Evolutionary conservation across 768 basidiomycete genomes (phyloP), one percentile per base, ranked within the genome.

Genomic region (Russula earlei): DNA sequence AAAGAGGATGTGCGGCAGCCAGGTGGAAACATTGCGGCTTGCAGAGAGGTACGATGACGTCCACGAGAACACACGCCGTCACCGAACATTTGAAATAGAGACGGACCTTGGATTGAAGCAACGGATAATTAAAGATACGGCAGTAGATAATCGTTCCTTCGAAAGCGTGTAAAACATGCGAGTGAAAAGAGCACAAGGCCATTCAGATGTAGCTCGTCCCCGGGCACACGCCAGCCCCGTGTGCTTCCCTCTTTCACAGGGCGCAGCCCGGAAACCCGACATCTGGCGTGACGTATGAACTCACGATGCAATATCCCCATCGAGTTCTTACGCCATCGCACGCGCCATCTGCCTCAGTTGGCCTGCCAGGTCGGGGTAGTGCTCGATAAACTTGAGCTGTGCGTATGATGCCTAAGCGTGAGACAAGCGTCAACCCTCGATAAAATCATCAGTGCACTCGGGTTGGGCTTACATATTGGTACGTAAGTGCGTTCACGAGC

Each of bases 341-440:
- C 67, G 66, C 24, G 79, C 79, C 49, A 79, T 74, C 62, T 71
- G 73, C 22, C 68, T 72, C 40, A 89, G 69, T 69, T 86, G 78
- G n/a, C 74, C 75, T n/a, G 86, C 88, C 80, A 86, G 82, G 53
- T 84, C 78, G 0, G 93, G 93, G 66, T 91, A 96, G 62, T 81
- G 83, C 67, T 81, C 75, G 67, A 85, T 74, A 70, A 96, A 96
- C 63, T 90, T 78, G 53, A 87, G 71, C 69, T 96, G 94, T 7
- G 91, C 80, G 54, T 76, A 74, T 42, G 89, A 86, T 11, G 93
- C 92, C 83, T 92, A 51, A 2, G 36, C 10, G 20, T 19, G 25
- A 8, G 46, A 24, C 11, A 31, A 36, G 43, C 47, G 20, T 58
- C 20, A 37, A 34, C 41, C n/a, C n/a, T n/a, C n/a, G n/a, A 29